Conservation (phyloP, 345 rosid species). For the Hibiscus tridactylites region DNA sequence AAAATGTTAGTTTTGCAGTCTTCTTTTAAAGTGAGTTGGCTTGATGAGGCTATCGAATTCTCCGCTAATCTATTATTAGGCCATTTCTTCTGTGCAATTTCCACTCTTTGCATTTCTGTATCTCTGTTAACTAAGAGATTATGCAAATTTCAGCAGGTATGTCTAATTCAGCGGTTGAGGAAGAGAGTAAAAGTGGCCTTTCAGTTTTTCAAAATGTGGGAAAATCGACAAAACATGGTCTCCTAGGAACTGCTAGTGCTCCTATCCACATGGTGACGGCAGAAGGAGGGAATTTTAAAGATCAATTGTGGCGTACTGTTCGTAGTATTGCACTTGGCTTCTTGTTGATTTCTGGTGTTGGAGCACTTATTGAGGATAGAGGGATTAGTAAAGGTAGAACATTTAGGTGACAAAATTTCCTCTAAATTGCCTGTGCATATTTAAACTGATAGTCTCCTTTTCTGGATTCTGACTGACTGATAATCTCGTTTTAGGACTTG, state of each 20-base stretch:
- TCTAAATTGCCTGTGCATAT: neutral
- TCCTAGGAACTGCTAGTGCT: neutral
- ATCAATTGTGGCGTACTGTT: neutral
- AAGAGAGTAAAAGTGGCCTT: neutral
- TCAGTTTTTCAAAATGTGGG: neutral
- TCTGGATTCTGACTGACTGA: neutral
- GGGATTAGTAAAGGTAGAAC: neutral
- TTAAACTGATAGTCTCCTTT: neutral
- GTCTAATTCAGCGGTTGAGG: neutral
- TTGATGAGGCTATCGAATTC: neutral
- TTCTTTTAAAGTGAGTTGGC: neutral
- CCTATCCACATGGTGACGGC: neutral
- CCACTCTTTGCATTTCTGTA: too few species aligned
- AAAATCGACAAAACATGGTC: neutral
- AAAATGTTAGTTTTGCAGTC: neutral
- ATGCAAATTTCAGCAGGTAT: slow-evolving; percentile 3
- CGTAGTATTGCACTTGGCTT: neutral
- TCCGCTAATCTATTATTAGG: neutral
- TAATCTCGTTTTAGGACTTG: neutral
- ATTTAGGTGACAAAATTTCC: neutral
- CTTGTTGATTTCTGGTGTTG: neutral
- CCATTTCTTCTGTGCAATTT: too few species aligned
- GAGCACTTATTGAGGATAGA: neutral
- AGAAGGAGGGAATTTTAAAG: neutral
- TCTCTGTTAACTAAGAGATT: neutral